A percentile compares a stretch with the other conserved stretches of the same genome.
phyloP scores from a whole-genome alignment of 2,329 filamentous ascomycete genomes.

The Ceratocystis papillata region DNA sequence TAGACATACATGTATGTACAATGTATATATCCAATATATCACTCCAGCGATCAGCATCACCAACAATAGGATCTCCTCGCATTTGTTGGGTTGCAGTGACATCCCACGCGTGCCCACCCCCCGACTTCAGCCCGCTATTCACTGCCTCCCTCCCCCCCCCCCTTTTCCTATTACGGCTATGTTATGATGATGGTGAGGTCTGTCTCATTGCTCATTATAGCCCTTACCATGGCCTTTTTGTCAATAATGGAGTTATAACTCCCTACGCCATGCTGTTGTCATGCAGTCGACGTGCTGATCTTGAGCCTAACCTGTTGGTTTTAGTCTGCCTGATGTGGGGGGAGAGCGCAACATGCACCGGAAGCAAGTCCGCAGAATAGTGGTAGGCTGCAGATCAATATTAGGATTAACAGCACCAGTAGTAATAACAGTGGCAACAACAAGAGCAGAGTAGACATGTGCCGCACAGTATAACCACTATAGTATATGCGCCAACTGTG shows the following conservation, averaged over 20 bases:
- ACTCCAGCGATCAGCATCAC: background rate
- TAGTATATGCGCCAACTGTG: background rate
- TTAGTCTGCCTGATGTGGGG: background rate
- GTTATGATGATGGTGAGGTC: background rate
- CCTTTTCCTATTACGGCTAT: background rate
- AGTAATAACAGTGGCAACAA: background rate
- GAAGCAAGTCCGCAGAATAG: slow-evolving; percentile 1
- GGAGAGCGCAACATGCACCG: background rate
- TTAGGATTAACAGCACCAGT: background rate
- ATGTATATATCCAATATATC: background rate
- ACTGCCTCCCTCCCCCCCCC: background rate
- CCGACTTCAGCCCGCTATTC: background rate
- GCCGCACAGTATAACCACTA: background rate
- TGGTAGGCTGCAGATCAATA: background rate
- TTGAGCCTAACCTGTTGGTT: background rate
- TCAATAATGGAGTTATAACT: background rate
- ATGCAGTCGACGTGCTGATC: slow-evolving; percentile 4
- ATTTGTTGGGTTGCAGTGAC: background rate
- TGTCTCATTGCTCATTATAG: background rate
- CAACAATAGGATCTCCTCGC: background rate
- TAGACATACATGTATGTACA: background rate
- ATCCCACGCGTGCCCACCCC: background rate
- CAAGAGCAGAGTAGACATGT: background rate
- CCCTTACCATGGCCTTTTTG: background rate
- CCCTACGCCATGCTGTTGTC: background rate